Evolutionary conservation across 2,329 filamentous ascomycete species (phyloP), one percentile per base, ranked within the genome.

Genomic region (Lojkania enalia): DNA sequence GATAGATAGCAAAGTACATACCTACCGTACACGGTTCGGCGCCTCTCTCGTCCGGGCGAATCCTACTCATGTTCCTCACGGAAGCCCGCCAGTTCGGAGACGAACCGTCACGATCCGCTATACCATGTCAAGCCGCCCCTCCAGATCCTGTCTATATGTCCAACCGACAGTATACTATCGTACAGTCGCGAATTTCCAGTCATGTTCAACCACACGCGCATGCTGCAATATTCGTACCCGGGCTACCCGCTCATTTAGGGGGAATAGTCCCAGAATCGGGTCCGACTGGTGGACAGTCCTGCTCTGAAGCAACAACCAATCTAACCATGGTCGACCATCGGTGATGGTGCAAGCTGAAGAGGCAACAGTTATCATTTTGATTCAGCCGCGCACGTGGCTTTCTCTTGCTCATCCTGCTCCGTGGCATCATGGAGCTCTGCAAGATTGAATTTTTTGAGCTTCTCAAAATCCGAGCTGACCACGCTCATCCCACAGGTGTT

Each of bases 401-500:
- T n/a, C n/a, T n/a, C n/a, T n/a, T n/a, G n/a, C n/a, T n/a, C 23
- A n/a, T 27, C 51, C 33, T 68, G 67, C 29, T 71, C 64, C 7
- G 71, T 72, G 39, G 77, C 75, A 46, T 76, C 74, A 54, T 87
- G 88, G 18, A 92, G 78, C 67, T 90, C 87, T 44, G 85, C 82
- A 29, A 95, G 70, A 66, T 94, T 94, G 71, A 84, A 92, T 55
- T 83, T 81, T 71, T 88, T 91, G 48, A 91, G 75, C 35, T 76
- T 74, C 38, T 90, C 86, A 77, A 85, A 94, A 60, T 88, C 82
- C 12, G 81, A 77, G 49, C 84, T 82, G 3, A 94, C 86, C 23
- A 94, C 87, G 52, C 87, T 89, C 75, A 94, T 85, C 16, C 88
- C 87, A 60, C 85, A 86, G 30, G 88, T 78, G 43, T 83, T 84